phyloP scores from a whole-genome alignment of 2,329 filamentous ascomycete genomes.

The Fusarium redolens region DNA sequence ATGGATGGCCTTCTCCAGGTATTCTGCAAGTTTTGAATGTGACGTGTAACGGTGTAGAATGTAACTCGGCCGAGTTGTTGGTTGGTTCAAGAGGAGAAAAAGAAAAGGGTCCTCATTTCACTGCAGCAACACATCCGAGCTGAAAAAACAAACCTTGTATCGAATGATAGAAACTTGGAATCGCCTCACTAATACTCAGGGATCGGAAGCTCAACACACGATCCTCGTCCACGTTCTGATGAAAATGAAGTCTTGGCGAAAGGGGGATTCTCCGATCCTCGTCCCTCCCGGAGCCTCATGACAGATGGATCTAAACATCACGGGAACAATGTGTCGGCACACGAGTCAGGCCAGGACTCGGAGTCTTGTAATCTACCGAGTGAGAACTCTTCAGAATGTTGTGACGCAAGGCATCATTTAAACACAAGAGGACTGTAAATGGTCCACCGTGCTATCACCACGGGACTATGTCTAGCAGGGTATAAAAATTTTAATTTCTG shows the following conservation, averaged over 20 bases:
- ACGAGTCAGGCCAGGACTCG: constrained; percentile 5
- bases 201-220: neutral
- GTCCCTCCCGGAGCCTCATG: constrained; percentile 12
- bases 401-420: constrained; percentile 30
- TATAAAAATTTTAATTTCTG: constrained; percentile 2
- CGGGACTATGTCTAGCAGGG: neutral
- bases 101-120: neutral
- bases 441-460: neutral
- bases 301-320: neutral
- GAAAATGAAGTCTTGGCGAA: neutral
- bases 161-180: constrained; percentile 14
- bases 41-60: neutral
- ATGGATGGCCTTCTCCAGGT: neutral
- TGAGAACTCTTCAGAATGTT: neutral
- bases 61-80: neutral
- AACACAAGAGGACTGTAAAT: neutral
- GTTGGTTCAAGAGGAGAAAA: neutral
- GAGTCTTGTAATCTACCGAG: constrained; percentile 2
- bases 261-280: neutral
- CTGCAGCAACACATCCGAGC: neutral
- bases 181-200: constrained; percentile 4
- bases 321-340: neutral
- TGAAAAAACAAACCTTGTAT: neutral
- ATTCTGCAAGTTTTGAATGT: neutral
- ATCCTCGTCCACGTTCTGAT: neutral